These are phyloP conservation scores for Psophocarpus tetragonolobus DNA, from an alignment of 306 rosid genomes.

Conservation along the genomic window DNA sequence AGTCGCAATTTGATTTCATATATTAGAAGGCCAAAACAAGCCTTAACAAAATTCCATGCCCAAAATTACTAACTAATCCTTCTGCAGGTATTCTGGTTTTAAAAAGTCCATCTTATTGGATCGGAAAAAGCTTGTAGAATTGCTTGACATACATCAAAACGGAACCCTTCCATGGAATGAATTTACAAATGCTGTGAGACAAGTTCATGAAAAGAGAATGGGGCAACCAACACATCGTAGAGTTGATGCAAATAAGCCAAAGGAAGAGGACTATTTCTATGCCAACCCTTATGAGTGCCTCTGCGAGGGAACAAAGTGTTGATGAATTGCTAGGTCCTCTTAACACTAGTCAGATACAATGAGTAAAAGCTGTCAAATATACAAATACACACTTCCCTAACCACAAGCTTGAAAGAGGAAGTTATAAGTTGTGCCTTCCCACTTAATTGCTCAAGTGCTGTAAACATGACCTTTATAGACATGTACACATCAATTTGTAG, in stretches of 20 bases:
- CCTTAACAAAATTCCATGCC: not conserved
- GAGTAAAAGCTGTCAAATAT: slow-evolving; percentile 32
- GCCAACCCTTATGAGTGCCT: slow-evolving; percentile 95
- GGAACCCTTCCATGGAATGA: slow-evolving; percentile 70
- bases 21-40: slow-evolving; percentile 6
- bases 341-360: slow-evolving; percentile 43
- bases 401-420: slow-evolving; percentile 10
- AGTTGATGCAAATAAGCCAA: slow-evolving; percentile 73
- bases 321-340: slow-evolving; percentile 50
- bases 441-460: not conserved
- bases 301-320: slow-evolving; percentile 64
- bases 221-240: slow-evolving; percentile 75
- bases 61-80: slow-evolving; percentile 26
- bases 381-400: slow-evolving; percentile 28
- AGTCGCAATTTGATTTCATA: slow-evolving; percentile 14
- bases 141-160: slow-evolving; percentile 77
- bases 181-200: slow-evolving; percentile 56
- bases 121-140: slow-evolving; percentile 69
- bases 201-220: slow-evolving; percentile 65
- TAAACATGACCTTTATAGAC: slow-evolving; percentile 7
- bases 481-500: slow-evolving; percentile 66
- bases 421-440: slow-evolving; percentile 14
- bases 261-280: slow-evolving; percentile 96
- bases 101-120: slow-evolving; percentile 68
- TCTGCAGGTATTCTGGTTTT: slow-evolving; percentile 85